Percentiles rank a stretch among this genome's conserved stretches.
phyloP scores from a whole-genome alignment of 768 basidiomycete genomes.

The Omphalotus guepiniiformis region DNA sequence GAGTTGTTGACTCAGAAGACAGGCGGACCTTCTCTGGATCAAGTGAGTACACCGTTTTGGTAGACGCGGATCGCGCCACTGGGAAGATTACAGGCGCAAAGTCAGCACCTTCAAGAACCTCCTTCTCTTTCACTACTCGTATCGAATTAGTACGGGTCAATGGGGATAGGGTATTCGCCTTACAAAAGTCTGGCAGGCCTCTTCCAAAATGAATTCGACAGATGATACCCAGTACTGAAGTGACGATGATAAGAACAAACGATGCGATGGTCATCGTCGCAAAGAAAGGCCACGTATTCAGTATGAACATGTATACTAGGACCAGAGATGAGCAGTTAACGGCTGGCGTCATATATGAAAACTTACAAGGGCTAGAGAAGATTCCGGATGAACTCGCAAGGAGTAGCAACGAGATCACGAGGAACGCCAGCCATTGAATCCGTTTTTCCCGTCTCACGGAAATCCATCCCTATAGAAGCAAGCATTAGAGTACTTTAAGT shows the following conservation, averaged over 20 bases:
- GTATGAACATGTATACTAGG: slow-evolving; percentile 39
- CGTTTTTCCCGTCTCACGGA: slow-evolving; percentile 43
- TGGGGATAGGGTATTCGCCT: slow-evolving; percentile 14
- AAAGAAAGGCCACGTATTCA: slow-evolving; percentile 44
- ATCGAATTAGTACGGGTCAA: not conserved
- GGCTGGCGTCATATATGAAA: not conserved
- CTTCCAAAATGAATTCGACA: slow-evolving; percentile 53
- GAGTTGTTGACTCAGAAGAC: slow-evolving; percentile 4
- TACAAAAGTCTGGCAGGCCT: slow-evolving; percentile 50
- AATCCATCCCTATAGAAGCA: slow-evolving; percentile 38
- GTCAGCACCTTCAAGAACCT: slow-evolving; percentile 36
- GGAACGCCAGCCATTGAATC: slow-evolving; percentile 34
- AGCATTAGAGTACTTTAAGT: too few species aligned
- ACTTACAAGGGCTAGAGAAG: slow-evolving; percentile 40
- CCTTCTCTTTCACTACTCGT: slow-evolving; percentile 30
- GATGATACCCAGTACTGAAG: slow-evolving; percentile 39
- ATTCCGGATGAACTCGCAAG: slow-evolving; percentile 35
- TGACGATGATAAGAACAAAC: slow-evolving; percentile 36
- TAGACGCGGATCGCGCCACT: slow-evolving; percentile 20
- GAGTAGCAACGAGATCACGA: slow-evolving; percentile 32
- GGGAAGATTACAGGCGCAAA: slow-evolving; percentile 41
- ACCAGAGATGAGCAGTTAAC: not conserved
- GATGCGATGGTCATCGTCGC: slow-evolving; percentile 35
- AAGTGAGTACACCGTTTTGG: slow-evolving; percentile 14
- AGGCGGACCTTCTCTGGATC: not conserved